Percentiles rank a stretch among this genome's conserved stretches.
Evolutionary conservation across 306 rosid genomes (phyloP).

Genomic region (Malus sieversii): DNA sequence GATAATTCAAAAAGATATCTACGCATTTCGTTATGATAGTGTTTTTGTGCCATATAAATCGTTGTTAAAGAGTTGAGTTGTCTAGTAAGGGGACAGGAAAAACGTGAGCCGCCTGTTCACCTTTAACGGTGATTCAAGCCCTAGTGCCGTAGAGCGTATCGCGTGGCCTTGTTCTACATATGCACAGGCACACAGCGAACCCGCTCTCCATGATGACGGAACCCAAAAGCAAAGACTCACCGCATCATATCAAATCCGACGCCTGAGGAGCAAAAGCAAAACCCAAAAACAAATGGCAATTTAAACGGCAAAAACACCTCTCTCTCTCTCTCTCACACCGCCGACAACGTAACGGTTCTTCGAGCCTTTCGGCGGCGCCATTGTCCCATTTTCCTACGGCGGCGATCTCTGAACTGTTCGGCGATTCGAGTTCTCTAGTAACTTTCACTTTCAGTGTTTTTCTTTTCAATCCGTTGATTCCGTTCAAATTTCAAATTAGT

Average conservation of each 20-base stretch:
- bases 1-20: no score
- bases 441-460: slow-evolving; percentile 20
- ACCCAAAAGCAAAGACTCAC: background rate
- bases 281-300: slow-evolving; percentile 4
- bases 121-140: background rate
- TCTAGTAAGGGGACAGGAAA: background rate
- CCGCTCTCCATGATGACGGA: background rate
- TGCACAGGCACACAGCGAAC: background rate
- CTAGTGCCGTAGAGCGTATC: background rate
- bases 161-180: background rate
- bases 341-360: slow-evolving; percentile 54
- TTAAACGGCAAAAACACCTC: slow-evolving; percentile 40
- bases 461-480: background rate
- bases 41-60: no score
- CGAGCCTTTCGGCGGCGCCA: slow-evolving; percentile 27
- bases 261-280: background rate
- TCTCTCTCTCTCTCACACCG: slow-evolving; percentile 11
- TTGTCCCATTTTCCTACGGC: slow-evolving; percentile 17
- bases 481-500: background rate
- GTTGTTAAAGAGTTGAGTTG: background rate
- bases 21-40: no score
- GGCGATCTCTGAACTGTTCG: slow-evolving; percentile 24
- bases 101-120: background rate
- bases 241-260: background rate
- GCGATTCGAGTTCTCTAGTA: background rate